Evolutionary conservation across 306 rosid species (phyloP).

Genomic region (Trifolium fragiferum): DNA sequence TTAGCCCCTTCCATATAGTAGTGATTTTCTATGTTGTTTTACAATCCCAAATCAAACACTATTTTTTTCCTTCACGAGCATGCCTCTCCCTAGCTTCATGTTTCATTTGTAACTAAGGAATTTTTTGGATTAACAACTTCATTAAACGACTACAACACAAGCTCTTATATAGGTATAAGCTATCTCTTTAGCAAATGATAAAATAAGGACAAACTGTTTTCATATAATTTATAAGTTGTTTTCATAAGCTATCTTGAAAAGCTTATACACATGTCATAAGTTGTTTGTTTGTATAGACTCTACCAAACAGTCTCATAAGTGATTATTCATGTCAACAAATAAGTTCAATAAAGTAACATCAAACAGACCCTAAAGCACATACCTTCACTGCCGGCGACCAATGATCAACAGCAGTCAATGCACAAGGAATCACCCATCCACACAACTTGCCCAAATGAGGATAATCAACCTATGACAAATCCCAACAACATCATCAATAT

Average conservation of each 20-base stretch:
- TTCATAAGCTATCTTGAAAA: not conserved
- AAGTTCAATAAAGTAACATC: not conserved
- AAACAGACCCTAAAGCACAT: slow-evolving; percentile 28
- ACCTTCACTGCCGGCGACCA: slow-evolving; percentile 96
- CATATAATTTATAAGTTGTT: not conserved
- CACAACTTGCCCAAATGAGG: slow-evolving; percentile 80
- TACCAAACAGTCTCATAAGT: not conserved
- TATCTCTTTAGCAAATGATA: not conserved
- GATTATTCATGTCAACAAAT: not conserved
- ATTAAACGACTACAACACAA: no score
- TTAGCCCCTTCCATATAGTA: slow-evolving; percentile 15
- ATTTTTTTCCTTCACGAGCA: not conserved
- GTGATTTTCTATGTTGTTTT: not conserved
- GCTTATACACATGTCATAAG: not conserved
- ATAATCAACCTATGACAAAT: slow-evolving; percentile 62
- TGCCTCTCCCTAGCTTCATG: not conserved
- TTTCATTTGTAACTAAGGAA: slow-evolving; percentile 7
- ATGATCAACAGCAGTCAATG: slow-evolving; percentile 82
- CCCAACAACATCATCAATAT: slow-evolving; percentile 29
- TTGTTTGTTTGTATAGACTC: no score
- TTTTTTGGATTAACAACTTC: not conserved
- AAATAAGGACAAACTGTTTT: not conserved
- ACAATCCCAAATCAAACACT: slow-evolving; percentile 27
- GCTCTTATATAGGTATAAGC: not conserved
- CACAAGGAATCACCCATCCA: slow-evolving; percentile 84